Percentiles rank a stretch among this genome's conserved stretches.
phyloP scores from a whole-genome alignment of 164 flowering plant species.

The Litsea cubeba region DNA sequence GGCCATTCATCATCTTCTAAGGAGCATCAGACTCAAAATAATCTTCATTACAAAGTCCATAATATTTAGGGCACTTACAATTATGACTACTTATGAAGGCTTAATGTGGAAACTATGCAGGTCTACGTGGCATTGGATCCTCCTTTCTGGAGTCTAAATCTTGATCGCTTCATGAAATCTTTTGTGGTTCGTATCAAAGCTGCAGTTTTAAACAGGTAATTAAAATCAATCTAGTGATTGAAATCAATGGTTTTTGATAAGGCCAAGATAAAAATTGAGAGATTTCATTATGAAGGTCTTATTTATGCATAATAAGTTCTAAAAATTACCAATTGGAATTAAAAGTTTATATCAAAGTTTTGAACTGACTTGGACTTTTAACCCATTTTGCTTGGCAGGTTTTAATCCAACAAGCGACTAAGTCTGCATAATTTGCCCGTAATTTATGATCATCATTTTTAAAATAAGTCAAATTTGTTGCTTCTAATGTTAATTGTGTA shows the following conservation, averaged over 20 bases:
- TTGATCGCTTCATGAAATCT: conserved; percentile 41
- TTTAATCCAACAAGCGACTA: background rate
- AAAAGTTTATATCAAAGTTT: background rate
- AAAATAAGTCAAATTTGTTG: background rate
- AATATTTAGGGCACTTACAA: no score
- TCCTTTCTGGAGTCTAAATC: conserved; percentile 62
- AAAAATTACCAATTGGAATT: background rate
- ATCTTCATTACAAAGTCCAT: no score
- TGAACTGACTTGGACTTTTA: background rate
- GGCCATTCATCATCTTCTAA: no score
- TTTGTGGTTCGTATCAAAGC: conserved; percentile 60
- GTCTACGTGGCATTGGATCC: conserved; percentile 70
- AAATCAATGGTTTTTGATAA: background rate
- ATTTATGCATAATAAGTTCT: background rate
- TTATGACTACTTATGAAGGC: background rate
- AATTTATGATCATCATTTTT: background rate
- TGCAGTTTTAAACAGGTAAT: conserved; percentile 64
- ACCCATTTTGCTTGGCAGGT: background rate
- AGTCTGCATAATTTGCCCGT: background rate
- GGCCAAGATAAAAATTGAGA: no score
- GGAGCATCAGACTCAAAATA: no score
- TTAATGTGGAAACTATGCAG: conserved; percentile 23
- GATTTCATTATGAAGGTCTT: background rate
- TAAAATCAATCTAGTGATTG: background rate
- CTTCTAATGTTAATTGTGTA: no score